phyloP scores from a whole-genome alignment of 768 basidiomycete species.

The Mycena filopes region DNA sequence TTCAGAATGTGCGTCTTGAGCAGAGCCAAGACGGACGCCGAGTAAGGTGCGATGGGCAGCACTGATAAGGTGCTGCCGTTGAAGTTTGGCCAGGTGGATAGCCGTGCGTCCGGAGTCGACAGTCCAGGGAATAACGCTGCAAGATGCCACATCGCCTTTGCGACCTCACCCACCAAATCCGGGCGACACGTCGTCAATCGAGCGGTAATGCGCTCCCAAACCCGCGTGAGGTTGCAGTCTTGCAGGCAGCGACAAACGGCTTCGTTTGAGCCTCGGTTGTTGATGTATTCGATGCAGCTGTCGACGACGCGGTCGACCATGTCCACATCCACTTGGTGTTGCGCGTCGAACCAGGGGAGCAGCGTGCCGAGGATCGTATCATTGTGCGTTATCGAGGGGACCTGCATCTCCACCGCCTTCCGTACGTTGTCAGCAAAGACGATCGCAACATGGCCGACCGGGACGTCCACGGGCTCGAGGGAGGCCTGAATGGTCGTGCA shows the following conservation, averaged over 20 bases:
- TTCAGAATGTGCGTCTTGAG: slow-evolving; percentile 26
- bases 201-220: slow-evolving; percentile 21
- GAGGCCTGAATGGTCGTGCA: slow-evolving; percentile 14
- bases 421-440: slow-evolving; percentile 20
- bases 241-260: slow-evolving; percentile 27
- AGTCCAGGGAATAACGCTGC: slow-evolving; percentile 25
- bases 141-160: slow-evolving; percentile 28
- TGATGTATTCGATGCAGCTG: slow-evolving; percentile 28
- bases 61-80: slow-evolving; percentile 18
- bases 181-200: slow-evolving; percentile 25
- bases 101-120: slow-evolving; percentile 12
- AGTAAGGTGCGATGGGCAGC: slow-evolving; percentile 15
- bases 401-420: slow-evolving; percentile 14
- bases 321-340: background rate
- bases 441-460: slow-evolving; percentile 10
- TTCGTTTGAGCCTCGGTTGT: slow-evolving; percentile 20
- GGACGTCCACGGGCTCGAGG: slow-evolving; percentile 19
- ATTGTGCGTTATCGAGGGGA: slow-evolving; percentile 17
- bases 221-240: slow-evolving; percentile 27
- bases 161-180: slow-evolving; percentile 17
- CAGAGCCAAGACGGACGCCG: slow-evolving; percentile 24
- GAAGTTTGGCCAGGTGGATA: slow-evolving; percentile 21
- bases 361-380: slow-evolving; percentile 27
- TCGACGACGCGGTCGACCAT: slow-evolving; percentile 19
- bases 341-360: slow-evolving; percentile 28